Evolutionary conservation across 441 rosid genomes (phyloP).

Genomic region (Populus trichocarpa): DNA sequence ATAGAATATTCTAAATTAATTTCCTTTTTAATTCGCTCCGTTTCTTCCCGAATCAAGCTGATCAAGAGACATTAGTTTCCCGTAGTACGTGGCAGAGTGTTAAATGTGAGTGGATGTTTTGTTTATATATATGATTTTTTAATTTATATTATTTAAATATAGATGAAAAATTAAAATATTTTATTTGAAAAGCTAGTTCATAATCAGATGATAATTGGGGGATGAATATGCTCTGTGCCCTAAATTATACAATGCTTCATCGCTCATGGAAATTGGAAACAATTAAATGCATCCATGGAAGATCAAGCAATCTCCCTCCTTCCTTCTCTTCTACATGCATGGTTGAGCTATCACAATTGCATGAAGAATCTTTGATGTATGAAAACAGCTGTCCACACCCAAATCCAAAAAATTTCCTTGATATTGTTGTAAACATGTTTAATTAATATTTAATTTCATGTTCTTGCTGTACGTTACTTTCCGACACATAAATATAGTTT

Average conservation of each 20-base stretch:
- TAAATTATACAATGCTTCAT: too few relatives aligned
- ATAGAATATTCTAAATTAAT: too few relatives aligned
- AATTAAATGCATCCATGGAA: too few relatives aligned
- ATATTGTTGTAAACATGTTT: background rate
- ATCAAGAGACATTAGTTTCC: background rate
- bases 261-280: too few relatives aligned
- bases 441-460: background rate
- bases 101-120: background rate
- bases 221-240: too few relatives aligned
- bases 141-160: too few relatives aligned
- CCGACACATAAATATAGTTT: constrained; percentile 3
- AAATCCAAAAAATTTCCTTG: background rate
- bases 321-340: background rate
- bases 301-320: too few relatives aligned
- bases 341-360: too few relatives aligned
- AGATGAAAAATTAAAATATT: background rate
- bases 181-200: background rate
- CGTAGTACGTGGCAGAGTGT: background rate
- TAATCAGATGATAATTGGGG: too few relatives aligned
- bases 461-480: constrained; percentile 13
- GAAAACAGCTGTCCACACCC: constrained; percentile 1
- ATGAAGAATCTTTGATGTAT: background rate
- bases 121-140: background rate
- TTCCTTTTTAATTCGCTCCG: background rate
- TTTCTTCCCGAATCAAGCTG: background rate